Conservation (phyloP, 805 yeast genomes). For the Candida mattraensis region DNA sequence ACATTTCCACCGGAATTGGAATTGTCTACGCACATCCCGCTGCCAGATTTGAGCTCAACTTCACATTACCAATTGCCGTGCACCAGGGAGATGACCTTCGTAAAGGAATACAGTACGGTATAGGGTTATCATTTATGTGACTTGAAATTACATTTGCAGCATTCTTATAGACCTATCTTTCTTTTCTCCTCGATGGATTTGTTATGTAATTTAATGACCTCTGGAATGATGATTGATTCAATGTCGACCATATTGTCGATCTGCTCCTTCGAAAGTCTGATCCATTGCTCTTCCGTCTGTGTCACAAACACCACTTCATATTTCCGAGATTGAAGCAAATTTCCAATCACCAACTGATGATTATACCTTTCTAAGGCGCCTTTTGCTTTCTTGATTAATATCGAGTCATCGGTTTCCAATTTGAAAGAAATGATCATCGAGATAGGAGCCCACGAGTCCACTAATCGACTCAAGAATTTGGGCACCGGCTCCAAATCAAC, state of each 20-base stretch:
- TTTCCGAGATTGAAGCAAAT: conserved; percentile 84
- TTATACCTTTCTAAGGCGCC: conserved; percentile 81
- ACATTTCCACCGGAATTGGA: conserved; percentile 48
- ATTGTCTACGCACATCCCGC: conserved; percentile 54
- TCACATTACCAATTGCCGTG: conserved; percentile 48
- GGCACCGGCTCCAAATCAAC: conserved; percentile 96
- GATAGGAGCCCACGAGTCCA: conserved; percentile 91
- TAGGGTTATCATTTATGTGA: conserved; percentile 57
- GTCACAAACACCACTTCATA: conserved; percentile 83
- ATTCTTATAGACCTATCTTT: conserved; percentile 26
- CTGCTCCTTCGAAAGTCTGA: conserved; percentile 45
- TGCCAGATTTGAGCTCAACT: conserved; percentile 58
- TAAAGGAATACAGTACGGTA: conserved; percentile 59
- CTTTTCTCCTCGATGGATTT: conserved; percentile 51
- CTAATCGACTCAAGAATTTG: conserved; percentile 82
- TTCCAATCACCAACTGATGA: conserved; percentile 95
- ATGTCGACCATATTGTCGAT: conserved; percentile 51
- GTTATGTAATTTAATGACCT: conserved; percentile 62
- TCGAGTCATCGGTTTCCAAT: conserved; percentile 78
- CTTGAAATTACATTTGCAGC: conserved; percentile 1
- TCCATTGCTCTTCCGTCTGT: conserved; percentile 49
- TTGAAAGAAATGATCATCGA: conserved; percentile 95
- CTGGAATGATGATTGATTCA: conserved; percentile 79
- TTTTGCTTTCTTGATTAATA: conserved; percentile 72
- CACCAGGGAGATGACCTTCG: conserved; percentile 47